Evolutionary conservation across 768 basidiomycete species (phyloP).

Genomic region (Dioszegia crocea): DNA sequence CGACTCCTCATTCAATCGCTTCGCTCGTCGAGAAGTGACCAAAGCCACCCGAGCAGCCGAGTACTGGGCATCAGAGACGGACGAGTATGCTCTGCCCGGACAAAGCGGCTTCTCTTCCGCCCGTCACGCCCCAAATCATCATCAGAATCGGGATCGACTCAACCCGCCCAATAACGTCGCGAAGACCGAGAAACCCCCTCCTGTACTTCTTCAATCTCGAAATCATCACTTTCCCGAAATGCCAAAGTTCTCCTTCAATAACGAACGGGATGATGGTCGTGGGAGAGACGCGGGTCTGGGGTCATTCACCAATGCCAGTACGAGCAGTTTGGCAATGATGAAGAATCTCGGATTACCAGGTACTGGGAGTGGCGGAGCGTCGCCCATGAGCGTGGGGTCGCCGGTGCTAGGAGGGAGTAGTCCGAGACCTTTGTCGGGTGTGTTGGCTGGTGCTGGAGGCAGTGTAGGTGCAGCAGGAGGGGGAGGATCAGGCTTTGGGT

Average conservation of each 20-base stretch:
- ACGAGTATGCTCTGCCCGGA: slow-evolving; percentile 46
- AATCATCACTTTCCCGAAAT: slow-evolving; percentile 29
- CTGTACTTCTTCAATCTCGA: slow-evolving; percentile 19
- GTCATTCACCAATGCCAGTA: slow-evolving; percentile 27
- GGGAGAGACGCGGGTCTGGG: slow-evolving; percentile 21
- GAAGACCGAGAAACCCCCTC: slow-evolving; percentile 12
- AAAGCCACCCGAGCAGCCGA: slow-evolving; percentile 41
- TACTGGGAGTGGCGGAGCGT: background rate
- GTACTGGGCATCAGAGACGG: slow-evolving; percentile 48
- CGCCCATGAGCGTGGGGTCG: slow-evolving; percentile 1
- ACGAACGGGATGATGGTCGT: slow-evolving; percentile 1
- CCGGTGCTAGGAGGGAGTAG: background rate
- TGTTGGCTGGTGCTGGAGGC: background rate
- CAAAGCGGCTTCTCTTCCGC: slow-evolving; percentile 32
- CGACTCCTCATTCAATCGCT: slow-evolving; percentile 30
- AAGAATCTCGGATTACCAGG: slow-evolving; percentile 41
- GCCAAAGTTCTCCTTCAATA: slow-evolving; percentile 36
- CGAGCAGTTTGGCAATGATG: slow-evolving; percentile 34
- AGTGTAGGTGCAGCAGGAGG: too few species aligned
- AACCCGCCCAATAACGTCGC: slow-evolving; percentile 3
- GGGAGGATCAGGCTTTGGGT: too few species aligned
- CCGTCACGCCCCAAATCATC: slow-evolving; percentile 1
- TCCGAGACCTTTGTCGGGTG: background rate
- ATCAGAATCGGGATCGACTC: slow-evolving; percentile 4
- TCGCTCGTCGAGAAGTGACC: slow-evolving; percentile 39